Percentiles rank a stretch among this genome's conserved stretches.
phyloP scores from a whole-genome alignment of 805 yeast species.

The Candida chauliodis region DNA sequence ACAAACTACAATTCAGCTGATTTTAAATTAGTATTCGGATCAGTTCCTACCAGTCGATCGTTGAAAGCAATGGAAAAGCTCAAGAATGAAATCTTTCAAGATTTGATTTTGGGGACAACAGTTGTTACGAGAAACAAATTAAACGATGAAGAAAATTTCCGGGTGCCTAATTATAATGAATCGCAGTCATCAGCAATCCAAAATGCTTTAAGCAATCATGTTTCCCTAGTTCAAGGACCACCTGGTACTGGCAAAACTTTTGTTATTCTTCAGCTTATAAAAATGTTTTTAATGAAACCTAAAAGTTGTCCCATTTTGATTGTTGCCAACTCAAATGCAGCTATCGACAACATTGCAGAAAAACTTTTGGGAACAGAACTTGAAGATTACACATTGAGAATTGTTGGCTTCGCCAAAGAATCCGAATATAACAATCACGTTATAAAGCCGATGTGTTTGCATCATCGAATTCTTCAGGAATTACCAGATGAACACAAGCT shows the following conservation, averaged over 20 bases:
- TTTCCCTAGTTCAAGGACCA: slow-evolving; percentile 46
- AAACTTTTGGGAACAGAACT: slow-evolving; percentile 48
- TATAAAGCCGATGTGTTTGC: slow-evolving; percentile 57
- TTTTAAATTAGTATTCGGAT: slow-evolving; percentile 50
- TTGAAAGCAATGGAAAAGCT: slow-evolving; percentile 62
- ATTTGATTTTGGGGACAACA: slow-evolving; percentile 51
- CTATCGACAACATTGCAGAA: slow-evolving; percentile 72
- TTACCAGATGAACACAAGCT: slow-evolving; percentile 45
- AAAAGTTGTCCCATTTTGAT: slow-evolving; percentile 61
- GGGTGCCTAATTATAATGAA: slow-evolving; percentile 42
- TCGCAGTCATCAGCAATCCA: slow-evolving; percentile 57
- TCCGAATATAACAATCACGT: slow-evolving; percentile 57
- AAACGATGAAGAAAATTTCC: slow-evolving; percentile 34
- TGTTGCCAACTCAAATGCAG: slow-evolving; percentile 72
- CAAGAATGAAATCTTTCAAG: slow-evolving; percentile 47
- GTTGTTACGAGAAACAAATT: slow-evolving; percentile 54
- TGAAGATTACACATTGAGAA: slow-evolving; percentile 50
- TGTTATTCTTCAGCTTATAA: slow-evolving; percentile 38
- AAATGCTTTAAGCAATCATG: slow-evolving; percentile 46
- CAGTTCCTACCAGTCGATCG: slow-evolving; percentile 59
- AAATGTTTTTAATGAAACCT: slow-evolving; percentile 51
- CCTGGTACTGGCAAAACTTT: slow-evolving; percentile 64
- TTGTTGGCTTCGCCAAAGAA: slow-evolving; percentile 58
- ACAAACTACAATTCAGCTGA: slow-evolving; percentile 31
- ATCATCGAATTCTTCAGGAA: slow-evolving; percentile 51